Conservation (phyloP, 2,329 filamentous ascomycete species). For the Onygenales sp. region DNA sequence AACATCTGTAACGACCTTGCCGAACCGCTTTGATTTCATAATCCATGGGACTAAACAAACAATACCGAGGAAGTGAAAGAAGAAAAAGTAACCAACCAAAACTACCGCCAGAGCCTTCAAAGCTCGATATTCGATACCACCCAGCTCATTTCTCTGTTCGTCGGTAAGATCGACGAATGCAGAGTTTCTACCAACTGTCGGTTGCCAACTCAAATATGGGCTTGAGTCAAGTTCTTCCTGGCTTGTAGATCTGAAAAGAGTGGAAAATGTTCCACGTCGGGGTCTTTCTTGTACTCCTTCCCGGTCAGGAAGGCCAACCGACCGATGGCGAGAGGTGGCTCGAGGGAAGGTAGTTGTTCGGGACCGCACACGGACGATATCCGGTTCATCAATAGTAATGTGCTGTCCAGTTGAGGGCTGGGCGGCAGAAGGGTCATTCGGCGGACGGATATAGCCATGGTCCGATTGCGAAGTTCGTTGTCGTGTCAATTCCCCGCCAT, state of each 20-base stretch:
- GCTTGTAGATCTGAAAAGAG: conserved; percentile 25
- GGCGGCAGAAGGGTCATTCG: conserved; percentile 14
- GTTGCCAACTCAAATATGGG: conserved; percentile 90
- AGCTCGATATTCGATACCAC: conserved; percentile 91
- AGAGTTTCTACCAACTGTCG: conserved; percentile 87
- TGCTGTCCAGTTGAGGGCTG: conserved; percentile 26
- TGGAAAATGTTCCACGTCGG: conserved; percentile 22
- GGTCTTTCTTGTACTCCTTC: conserved; percentile 15
- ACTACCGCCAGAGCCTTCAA: conserved; percentile 76
- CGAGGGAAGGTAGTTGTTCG: conserved; percentile 29
- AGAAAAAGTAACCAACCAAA: conserved; percentile 68
- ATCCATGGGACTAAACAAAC: conserved; percentile 76
- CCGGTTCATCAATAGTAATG: conserved; percentile 41
- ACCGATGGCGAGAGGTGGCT: conserved; percentile 21
- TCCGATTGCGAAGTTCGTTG: conserved; percentile 17
- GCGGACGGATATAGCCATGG: conserved; percentile 7
- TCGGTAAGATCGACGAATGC: conserved; percentile 81
- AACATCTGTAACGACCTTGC: conserved; percentile 50
- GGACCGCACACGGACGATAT: conserved; percentile 25
- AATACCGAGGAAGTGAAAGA: conserved; percentile 70
- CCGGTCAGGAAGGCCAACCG: conserved; percentile 9
- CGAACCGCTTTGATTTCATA: conserved; percentile 52
- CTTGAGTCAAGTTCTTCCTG: conserved; percentile 43
- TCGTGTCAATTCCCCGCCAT: conserved; percentile 23
- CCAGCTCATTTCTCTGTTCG: conserved; percentile 87